These are phyloP conservation scores for Zanthoxylum bungeanum DNA, from an alignment of 345 rosid genomes.

Conservation along the genomic window DNA sequence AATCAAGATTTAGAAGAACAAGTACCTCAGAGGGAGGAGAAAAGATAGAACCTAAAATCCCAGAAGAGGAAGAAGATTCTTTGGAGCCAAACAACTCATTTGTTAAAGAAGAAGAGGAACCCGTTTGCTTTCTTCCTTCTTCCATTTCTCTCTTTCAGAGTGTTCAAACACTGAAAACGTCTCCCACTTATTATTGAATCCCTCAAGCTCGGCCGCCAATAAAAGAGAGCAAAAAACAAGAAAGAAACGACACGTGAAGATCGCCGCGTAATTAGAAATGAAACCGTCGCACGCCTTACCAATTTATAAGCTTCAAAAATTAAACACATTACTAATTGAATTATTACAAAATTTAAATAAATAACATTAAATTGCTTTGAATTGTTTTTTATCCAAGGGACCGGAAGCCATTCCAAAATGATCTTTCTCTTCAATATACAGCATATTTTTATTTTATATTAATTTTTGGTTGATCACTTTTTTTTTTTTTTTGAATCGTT, in stretches of 20 bases:
- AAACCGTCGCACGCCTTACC: conserved; percentile 5
- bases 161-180: background rate
- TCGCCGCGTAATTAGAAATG: background rate
- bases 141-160: conserved; percentile 42
- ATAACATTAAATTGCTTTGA: too few species aligned
- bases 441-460: too few species aligned
- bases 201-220: conserved; percentile 12
- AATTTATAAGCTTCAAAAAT: conserved; percentile 12
- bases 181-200: background rate
- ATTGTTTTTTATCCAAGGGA: too few species aligned
- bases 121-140: conserved; percentile 40
- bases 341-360: too few species aligned
- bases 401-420: too few species aligned
- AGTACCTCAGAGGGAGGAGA: conserved; percentile 63
- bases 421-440: too few species aligned
- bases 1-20: too few species aligned
- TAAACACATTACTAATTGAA: too few species aligned
- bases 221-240: conserved; percentile 11
- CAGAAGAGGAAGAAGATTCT: conserved; percentile 53
- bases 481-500: too few species aligned
- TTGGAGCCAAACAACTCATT: conserved; percentile 69
- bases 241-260: conserved; percentile 36
- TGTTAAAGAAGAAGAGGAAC: conserved; percentile 44
- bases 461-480: too few species aligned
- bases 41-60: conserved; percentile 60